Evolutionary conservation across 352 stramenopile genomes (phyloP).

Genomic region (Phytophthora hybrid): DNA sequence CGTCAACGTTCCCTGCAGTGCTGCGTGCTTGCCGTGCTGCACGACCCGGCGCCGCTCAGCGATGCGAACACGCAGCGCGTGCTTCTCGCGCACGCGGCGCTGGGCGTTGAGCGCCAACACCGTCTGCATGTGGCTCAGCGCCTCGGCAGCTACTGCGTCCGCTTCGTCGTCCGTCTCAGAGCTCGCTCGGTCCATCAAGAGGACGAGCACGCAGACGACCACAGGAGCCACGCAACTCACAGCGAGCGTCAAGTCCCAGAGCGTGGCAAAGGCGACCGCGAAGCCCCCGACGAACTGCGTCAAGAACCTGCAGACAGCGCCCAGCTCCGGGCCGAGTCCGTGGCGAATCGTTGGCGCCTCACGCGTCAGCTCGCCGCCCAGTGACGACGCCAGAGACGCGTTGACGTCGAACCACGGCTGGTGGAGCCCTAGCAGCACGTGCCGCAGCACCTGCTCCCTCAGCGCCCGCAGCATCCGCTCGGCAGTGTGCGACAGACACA

Average conservation of each 20-base stretch:
- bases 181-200: not conserved
- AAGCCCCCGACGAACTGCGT: slow-evolving; percentile 33
- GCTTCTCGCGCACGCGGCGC: slow-evolving; percentile 34
- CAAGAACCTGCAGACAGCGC: slow-evolving; percentile 19
- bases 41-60: slow-evolving; percentile 11
- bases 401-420: slow-evolving; percentile 36
- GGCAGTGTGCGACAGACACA: slow-evolving; percentile 34
- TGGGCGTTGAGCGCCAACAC: slow-evolving; percentile 43
- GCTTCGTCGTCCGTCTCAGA: slow-evolving; percentile 25
- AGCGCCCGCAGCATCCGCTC: slow-evolving; percentile 28
- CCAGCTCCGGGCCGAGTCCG: slow-evolving; percentile 29
- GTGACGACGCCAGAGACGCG: not conserved
- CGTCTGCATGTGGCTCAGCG: slow-evolving; percentile 37
- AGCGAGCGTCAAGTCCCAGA: slow-evolving; percentile 40
- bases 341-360: slow-evolving; percentile 32
- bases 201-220: slow-evolving; percentile 8
- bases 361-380: slow-evolving; percentile 20
- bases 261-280: slow-evolving; percentile 20
- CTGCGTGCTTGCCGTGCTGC: slow-evolving; percentile 17
- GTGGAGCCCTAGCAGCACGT: slow-evolving; percentile 29
- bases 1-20: slow-evolving; percentile 23
- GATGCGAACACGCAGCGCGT: slow-evolving; percentile 30
- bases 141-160: slow-evolving; percentile 30
- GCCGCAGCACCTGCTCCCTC: slow-evolving; percentile 33
- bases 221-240: slow-evolving; percentile 18